Conservation (phyloP, 1,139 yeast species). For the Kodamaea derodonti region DNA sequence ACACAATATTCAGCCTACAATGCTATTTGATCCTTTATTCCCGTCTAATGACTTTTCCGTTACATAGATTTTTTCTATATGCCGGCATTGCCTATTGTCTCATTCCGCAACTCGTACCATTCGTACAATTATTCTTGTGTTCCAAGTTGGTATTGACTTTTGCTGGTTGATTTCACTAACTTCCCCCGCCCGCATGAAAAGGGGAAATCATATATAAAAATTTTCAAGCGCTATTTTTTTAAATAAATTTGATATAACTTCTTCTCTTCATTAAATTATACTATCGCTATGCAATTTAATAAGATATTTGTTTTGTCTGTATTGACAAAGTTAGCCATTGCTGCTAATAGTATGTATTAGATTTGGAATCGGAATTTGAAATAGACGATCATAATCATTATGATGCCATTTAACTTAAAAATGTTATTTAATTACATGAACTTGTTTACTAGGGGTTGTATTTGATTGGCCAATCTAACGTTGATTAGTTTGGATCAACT, state of each 20-base stretch:
- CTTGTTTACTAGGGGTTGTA: no score
- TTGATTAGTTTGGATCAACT: no score
- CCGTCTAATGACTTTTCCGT: no score
- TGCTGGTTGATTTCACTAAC: neutral
- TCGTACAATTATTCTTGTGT: neutral
- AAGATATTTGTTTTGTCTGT: conserved; percentile 44
- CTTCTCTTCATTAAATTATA: conserved; percentile 3
- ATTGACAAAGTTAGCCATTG: conserved; percentile 44
- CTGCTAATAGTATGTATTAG: conserved; percentile 46
- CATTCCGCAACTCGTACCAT: no score
- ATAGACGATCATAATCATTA: neutral
- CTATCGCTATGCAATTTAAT: conserved; percentile 47
- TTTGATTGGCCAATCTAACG: no score
- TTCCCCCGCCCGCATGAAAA: neutral
- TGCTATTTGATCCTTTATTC: no score
- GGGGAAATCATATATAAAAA: conserved; percentile 5
- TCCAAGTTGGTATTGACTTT: neutral
- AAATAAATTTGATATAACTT: conserved; percentile 3
- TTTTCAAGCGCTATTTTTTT: conserved; percentile 5
- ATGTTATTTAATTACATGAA: no score
- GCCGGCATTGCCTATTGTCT: no score
- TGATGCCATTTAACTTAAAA: no score
- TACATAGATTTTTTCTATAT: no score
- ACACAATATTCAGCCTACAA: no score
- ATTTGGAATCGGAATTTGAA: neutral